Percentiles rank a stretch among this genome's conserved stretches.
Conservation (phyloP, 768 basidiomycete genomes). For the Fibroporia radiculosa region DNA sequence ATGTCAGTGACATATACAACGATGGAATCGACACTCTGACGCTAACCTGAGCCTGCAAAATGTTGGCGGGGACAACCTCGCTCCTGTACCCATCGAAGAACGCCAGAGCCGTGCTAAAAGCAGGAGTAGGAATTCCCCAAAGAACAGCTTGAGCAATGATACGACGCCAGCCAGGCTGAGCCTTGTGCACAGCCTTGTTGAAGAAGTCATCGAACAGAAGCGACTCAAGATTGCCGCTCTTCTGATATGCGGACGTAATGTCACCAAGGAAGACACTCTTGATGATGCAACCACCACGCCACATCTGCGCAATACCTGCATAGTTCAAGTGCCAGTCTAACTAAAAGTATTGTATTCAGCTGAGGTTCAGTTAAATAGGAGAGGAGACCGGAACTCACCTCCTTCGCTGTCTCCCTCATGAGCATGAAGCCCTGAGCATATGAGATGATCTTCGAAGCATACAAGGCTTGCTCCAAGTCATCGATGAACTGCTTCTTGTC, state of each 20-base stretch:
- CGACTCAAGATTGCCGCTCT: slow-evolving; percentile 79
- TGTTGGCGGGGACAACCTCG: slow-evolving; percentile 87
- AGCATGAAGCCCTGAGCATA: slow-evolving; percentile 99
- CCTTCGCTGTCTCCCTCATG: slow-evolving; percentile 96
- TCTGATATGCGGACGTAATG: slow-evolving; percentile 85
- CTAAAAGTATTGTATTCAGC: slow-evolving; percentile 25
- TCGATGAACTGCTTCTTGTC: slow-evolving; percentile 99
- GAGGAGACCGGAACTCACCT: slow-evolving; percentile 36
- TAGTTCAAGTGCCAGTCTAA: slow-evolving; percentile 91
- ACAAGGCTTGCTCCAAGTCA: slow-evolving; percentile 97
- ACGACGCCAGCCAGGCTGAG: slow-evolving; percentile 97
- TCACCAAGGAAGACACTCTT: slow-evolving; percentile 90
- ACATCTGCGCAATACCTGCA: slow-evolving; percentile 96
- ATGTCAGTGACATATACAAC: neutral
- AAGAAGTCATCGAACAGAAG: slow-evolving; percentile 97
- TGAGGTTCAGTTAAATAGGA: neutral
- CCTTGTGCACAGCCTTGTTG: slow-evolving; percentile 89
- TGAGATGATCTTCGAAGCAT: slow-evolving; percentile 99
- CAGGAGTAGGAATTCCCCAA: slow-evolving; percentile 96
- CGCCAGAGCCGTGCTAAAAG: slow-evolving; percentile 95
- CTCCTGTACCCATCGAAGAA: slow-evolving; percentile 99
- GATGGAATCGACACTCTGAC: slow-evolving; percentile 11
- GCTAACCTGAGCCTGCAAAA: slow-evolving; percentile 88
- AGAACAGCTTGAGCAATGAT: slow-evolving; percentile 93
- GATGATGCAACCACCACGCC: slow-evolving; percentile 99